Conservation (phyloP, 257 asterid genomes). For the Euphrasia confusa region DNA sequence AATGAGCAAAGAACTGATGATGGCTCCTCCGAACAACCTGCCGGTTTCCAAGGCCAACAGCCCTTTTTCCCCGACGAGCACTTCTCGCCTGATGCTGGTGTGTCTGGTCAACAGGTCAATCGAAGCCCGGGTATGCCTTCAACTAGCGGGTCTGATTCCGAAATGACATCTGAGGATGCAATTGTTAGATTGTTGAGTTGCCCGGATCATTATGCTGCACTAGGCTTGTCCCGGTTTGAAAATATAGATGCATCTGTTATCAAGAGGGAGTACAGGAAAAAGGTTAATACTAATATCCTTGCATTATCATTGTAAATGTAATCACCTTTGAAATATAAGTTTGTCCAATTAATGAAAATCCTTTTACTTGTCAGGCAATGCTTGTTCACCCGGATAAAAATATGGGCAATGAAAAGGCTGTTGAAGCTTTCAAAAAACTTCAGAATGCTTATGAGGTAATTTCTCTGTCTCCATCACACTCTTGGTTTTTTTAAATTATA, state of each 20-base stretch:
- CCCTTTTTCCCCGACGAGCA: constrained; percentile 45
- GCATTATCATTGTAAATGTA: not conserved
- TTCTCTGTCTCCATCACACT: not conserved
- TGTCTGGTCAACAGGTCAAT: constrained; percentile 39
- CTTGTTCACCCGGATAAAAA: constrained; percentile 99
- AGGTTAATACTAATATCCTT: constrained; percentile 43
- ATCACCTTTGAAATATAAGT: constrained; percentile 10
- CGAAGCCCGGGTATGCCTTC: constrained; percentile 70
- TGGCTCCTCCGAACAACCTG: constrained; percentile 54
- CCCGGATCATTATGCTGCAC: constrained; percentile 76
- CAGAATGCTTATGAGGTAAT: constrained; percentile 96
- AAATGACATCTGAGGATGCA: constrained; percentile 77
- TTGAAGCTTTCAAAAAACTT: constrained; percentile 94
- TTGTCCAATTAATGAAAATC: constrained; percentile 15
- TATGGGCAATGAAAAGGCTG: constrained; percentile 95
- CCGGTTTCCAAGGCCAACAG: constrained; percentile 51
- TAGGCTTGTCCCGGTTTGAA: constrained; percentile 72
- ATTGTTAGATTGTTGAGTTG: constrained; percentile 71
- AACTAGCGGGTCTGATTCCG: constrained; percentile 75
- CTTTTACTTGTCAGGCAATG: constrained; percentile 69
- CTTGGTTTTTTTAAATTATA: not conserved
- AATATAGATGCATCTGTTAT: constrained; percentile 62
- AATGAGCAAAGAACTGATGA: constrained; percentile 46
- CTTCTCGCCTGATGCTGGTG: constrained; percentile 39
- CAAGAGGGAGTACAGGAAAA: constrained; percentile 82